Evolutionary conservation across 768 basidiomycete species (phyloP).

Genomic region (Amanita rubescens): DNA sequence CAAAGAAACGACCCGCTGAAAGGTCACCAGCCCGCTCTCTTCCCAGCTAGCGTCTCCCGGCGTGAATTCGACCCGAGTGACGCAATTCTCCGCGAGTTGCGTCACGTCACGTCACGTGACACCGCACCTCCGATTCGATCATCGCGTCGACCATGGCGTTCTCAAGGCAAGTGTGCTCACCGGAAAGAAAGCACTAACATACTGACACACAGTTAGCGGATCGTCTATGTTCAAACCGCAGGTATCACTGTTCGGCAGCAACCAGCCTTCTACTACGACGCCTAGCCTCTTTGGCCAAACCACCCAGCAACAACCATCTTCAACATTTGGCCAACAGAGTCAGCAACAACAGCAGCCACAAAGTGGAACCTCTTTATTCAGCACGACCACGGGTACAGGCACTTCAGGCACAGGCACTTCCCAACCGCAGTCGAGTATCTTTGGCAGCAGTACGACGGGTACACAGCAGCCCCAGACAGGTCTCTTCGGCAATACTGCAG

Average conservation of each 20-base stretch:
- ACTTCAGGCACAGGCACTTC: too few species aligned
- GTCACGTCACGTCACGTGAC: conserved; percentile 2
- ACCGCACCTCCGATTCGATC: background rate
- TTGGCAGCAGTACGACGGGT: conserved; percentile 17
- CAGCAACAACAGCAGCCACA: conserved; percentile 18
- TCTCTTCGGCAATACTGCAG: background rate
- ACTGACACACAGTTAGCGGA: background rate
- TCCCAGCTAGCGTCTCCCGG: too few species aligned
- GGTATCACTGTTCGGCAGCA: conserved; percentile 33
- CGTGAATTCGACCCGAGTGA: too few species aligned
- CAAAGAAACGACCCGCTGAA: too few species aligned
- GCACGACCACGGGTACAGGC: background rate
- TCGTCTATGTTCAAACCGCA: conserved; percentile 34
- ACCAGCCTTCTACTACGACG: conserved; percentile 13
- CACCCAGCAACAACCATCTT: conserved; percentile 14
- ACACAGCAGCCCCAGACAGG: conserved; percentile 5
- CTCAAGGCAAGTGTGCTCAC: background rate
- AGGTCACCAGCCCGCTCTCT: too few species aligned
- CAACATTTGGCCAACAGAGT: conserved; percentile 15
- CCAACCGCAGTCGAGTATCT: conserved; percentile 9
- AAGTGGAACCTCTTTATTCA: background rate
- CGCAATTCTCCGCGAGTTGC: background rate
- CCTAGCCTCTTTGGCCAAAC: conserved; percentile 17
- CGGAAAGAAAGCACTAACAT: background rate
- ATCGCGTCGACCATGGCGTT: background rate